Conservation (phyloP, 129 eudicot species). For the Daucus carota region DNA sequence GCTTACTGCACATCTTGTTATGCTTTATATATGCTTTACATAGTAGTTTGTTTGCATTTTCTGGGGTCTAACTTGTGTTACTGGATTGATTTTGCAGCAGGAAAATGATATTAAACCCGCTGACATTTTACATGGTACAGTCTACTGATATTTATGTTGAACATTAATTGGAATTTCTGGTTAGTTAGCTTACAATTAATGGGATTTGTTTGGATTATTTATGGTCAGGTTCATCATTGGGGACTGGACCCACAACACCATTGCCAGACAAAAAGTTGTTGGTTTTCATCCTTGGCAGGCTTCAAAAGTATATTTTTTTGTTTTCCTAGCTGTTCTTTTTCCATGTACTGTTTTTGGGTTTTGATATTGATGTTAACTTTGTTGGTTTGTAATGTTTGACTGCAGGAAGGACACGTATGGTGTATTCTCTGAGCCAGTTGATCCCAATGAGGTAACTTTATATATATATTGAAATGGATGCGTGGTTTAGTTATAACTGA, state of each 20-base stretch:
- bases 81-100: constrained; percentile 43
- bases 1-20: constrained; percentile 17
- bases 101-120: constrained; percentile 58
- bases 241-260: constrained; percentile 86
- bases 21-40: constrained; percentile 5
- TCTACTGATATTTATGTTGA: constrained; percentile 11
- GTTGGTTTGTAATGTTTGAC: constrained; percentile 9
- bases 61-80: constrained; percentile 12
- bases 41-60: constrained; percentile 3
- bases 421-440: constrained; percentile 90
- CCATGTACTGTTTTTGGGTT: constrained; percentile 10
- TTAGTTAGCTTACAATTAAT: constrained; percentile 18
- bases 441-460: constrained; percentile 65
- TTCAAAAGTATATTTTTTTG: constrained; percentile 66
- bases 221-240: constrained; percentile 77
- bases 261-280: constrained; percentile 93
- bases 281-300: constrained; percentile 91
- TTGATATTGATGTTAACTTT: constrained; percentile 13
- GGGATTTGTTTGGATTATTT: constrained; percentile 20
- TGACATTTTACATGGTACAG: constrained; percentile 59
- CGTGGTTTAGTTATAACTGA: background rate
- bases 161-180: constrained; percentile 23
- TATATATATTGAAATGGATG: background rate
- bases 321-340: constrained; percentile 20
- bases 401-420: constrained; percentile 96